A percentile compares a stretch with the other conserved stretches of the same genome.
Conservation (phyloP, 2,329 filamentous ascomycete genomes). For the Coniochaeta ligniaria region DNA sequence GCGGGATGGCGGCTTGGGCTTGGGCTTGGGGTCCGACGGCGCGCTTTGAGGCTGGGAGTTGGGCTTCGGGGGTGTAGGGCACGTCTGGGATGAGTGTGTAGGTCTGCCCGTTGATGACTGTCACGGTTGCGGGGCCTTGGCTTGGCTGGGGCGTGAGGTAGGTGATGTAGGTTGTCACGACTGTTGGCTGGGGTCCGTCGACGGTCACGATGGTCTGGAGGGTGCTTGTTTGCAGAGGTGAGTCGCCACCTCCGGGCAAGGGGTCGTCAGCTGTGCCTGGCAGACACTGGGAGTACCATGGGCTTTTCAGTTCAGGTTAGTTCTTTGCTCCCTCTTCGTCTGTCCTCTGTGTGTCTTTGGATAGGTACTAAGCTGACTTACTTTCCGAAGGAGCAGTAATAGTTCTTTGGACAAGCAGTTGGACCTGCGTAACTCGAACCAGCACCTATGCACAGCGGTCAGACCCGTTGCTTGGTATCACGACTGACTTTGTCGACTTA, state of each 20-base stretch:
- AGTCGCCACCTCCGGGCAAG: conserved; percentile 2
- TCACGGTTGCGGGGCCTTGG: not conserved
- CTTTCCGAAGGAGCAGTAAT: conserved; percentile 7
- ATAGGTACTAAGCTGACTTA: not conserved
- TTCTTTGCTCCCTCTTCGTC: not conserved
- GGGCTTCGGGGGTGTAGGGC: not conserved
- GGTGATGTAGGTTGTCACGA: conserved; percentile 9
- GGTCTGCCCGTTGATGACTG: conserved; percentile 3
- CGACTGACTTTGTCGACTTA: not conserved
- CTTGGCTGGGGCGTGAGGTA: conserved; percentile 4
- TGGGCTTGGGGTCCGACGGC: not conserved
- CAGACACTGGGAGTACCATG: conserved; percentile 10
- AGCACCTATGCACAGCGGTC: not conserved
- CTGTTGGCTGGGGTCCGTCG: not conserved
- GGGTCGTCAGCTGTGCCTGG: conserved; percentile 3
- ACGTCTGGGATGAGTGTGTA: conserved; percentile 4
- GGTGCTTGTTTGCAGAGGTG: conserved; percentile 7
- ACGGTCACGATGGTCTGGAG: conserved; percentile 1
- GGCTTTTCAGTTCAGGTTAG: not conserved
- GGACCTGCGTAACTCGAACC: conserved; percentile 6
- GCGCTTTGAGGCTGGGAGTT: not conserved
- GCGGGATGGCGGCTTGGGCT: not conserved
- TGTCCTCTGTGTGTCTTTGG: not conserved
- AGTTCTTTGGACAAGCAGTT: conserved; percentile 4
- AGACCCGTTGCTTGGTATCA: not conserved